These are phyloP conservation scores for Ceratocystis lukuohia DNA, from an alignment of 2,329 filamentous ascomycete species.

Conservation along the genomic window DNA sequence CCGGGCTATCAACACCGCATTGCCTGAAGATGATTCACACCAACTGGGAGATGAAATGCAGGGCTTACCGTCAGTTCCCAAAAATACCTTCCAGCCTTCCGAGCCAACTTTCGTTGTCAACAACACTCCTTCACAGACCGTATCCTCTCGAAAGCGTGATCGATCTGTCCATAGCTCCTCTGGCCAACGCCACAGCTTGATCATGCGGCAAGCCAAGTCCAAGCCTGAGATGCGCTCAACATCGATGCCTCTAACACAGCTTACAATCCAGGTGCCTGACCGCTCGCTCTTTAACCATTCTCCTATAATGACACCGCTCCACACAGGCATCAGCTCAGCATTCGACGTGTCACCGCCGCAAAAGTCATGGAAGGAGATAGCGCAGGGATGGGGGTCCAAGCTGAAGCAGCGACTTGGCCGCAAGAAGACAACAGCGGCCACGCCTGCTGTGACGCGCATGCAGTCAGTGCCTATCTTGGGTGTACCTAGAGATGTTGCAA, in stretches of 20 bases:
- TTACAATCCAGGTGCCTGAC: slow-evolving; percentile 11
- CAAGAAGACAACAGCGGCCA: not conserved
- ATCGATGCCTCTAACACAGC: not conserved
- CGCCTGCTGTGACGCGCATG: slow-evolving; percentile 1
- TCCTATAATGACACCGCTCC: slow-evolving; percentile 1
- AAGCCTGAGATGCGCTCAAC: slow-evolving; percentile 6
- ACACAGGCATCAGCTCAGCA: slow-evolving; percentile 13
- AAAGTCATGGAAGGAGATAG: slow-evolving; percentile 11
- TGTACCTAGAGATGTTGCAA: not conserved
- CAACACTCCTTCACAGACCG: slow-evolving; percentile 5
- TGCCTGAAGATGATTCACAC: not conserved
- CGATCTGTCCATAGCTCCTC: not conserved
- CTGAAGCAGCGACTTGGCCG: slow-evolving; percentile 8
- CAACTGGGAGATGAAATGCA: not conserved
- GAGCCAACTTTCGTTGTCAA: slow-evolving; percentile 5
- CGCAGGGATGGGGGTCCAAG: slow-evolving; percentile 11
- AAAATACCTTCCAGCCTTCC: not conserved
- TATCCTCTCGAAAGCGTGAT: slow-evolving; percentile 9
- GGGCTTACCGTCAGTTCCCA: not conserved
- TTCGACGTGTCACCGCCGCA: slow-evolving; percentile 17
- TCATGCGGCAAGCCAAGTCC: slow-evolving; percentile 5
- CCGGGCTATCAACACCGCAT: not conserved
- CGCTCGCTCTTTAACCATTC: not conserved
- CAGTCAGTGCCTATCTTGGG: not conserved
- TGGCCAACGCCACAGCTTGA: not conserved